Base-by-base conservation (phyloP, 441 rosid species). In the Manihot esculenta region DNA sequence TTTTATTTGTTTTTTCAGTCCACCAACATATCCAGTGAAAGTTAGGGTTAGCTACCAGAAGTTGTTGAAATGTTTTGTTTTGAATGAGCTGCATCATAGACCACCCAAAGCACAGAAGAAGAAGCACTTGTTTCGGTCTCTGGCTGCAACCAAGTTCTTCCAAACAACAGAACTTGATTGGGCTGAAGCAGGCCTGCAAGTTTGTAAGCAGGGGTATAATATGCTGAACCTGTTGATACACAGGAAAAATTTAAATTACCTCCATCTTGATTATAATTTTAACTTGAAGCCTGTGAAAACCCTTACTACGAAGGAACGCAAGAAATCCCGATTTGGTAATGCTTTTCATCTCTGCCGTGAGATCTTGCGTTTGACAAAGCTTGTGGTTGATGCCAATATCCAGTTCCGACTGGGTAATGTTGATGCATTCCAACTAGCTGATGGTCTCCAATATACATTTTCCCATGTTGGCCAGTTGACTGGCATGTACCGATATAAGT, bases 311-410 rank as follows among this genome's bases (percentile, higher is more conserved):
- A 92, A 94, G 81, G 99, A 94, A 72, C 85, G 99, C 20, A 94
- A 94, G 76, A 92, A 94, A 76, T 94, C 99, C 41, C 84, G 99
- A 17, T 94, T 94, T 77, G 99, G 99, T 44, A 94, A 92, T 80
- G 98, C 99, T 62, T 94, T 94, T 79, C 98, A 94, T 88, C 98
- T 94, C 18, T 94, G 99, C 66, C 99, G 99, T 84, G 98, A 94
- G 83, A 90, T 94, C 24, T 78, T 94, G 74, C 97, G 99, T 60
- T 73, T 92, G 78, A 94, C 98, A 50, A 94, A 94, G 86, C 97
- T 94, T 74, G 99, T 94, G 23, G 94, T 94, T 66, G 99, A 94
- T 87, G 99, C 99, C 49, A 94, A 94, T 68, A 92, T 94, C 72
- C 98, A 94, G 80, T 94, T 90, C 71, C 87, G 99, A 18, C 80